Conservation (phyloP, 2,329 filamentous ascomycete species). For the Penicillium janthinellum region DNA sequence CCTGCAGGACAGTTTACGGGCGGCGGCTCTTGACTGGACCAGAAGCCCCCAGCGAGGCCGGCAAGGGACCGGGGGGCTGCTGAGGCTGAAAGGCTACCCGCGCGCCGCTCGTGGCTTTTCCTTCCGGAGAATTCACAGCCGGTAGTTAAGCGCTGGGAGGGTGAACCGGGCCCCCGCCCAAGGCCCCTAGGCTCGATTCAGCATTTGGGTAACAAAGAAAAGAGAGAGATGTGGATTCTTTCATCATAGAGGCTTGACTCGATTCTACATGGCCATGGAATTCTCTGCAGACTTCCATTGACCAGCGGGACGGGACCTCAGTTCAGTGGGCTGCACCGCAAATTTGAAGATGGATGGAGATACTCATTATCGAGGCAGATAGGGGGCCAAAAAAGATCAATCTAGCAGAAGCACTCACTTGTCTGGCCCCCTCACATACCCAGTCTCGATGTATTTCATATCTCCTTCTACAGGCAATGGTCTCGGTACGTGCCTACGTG, state of each 20-base stretch:
- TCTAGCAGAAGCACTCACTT: not conserved
- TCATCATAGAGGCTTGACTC: not conserved
- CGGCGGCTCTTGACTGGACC: constrained; percentile 27
- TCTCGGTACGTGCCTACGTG: not conserved
- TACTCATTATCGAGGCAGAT: not conserved
- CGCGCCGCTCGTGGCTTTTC: constrained; percentile 21
- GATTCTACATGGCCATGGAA: not conserved
- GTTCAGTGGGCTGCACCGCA: not conserved
- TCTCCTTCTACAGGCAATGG: not conserved
- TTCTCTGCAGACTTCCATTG: not conserved
- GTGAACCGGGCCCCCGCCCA: not conserved
- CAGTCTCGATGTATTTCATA: not conserved
- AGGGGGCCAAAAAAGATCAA: not conserved
- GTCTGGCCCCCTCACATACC: not conserved
- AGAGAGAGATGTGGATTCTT: not conserved
- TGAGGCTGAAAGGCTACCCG: constrained; percentile 28
- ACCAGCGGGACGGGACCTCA: not conserved
- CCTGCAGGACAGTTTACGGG: not conserved
- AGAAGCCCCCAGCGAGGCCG: constrained; percentile 1
- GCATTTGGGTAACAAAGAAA: not conserved
- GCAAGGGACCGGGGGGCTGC: constrained; percentile 3
- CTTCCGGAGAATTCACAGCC: constrained; percentile 26
- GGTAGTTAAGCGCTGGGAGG: constrained; percentile 28
- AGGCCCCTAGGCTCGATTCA: not conserved
- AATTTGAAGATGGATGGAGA: not conserved